Evolutionary conservation across 2,329 filamentous ascomycete species (phyloP).

Genomic region (Botrytis aclada): DNA sequence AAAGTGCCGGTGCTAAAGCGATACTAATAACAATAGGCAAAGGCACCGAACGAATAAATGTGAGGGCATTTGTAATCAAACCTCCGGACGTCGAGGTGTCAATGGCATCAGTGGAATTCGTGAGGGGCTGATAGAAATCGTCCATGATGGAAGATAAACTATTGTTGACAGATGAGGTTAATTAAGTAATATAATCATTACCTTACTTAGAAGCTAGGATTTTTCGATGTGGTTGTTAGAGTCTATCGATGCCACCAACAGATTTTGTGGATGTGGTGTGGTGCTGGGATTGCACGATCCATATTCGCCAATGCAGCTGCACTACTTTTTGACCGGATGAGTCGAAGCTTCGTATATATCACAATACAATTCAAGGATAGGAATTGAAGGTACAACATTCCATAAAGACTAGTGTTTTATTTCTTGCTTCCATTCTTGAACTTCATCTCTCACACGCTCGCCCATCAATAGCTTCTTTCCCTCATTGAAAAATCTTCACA

Average conservation of each 20-base stretch:
- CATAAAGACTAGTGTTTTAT: background rate
- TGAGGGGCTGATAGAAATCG: conserved; percentile 29
- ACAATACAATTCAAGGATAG: background rate
- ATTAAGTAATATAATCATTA: background rate
- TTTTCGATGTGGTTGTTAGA: background rate
- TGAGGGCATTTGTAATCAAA: conserved; percentile 15
- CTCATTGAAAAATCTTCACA: background rate
- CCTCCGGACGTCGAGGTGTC: background rate
- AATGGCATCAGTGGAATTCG: background rate
- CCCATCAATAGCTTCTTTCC: background rate
- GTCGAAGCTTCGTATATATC: background rate
- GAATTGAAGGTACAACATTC: background rate
- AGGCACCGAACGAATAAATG: conserved; percentile 17
- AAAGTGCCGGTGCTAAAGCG: conserved; percentile 26
- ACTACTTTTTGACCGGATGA: background rate
- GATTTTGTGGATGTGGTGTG: background rate
- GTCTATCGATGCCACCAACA: background rate
- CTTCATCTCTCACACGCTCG: background rate
- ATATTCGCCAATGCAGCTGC: background rate
- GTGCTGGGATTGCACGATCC: conserved; percentile 11
- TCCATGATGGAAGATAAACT: conserved; percentile 20
- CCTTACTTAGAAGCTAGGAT: background rate
- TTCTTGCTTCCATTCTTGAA: background rate
- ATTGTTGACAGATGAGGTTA: background rate
- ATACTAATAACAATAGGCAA: conserved; percentile 24